phyloP scores from a whole-genome alignment of 2,329 filamentous ascomycete genomes.

The Elsinoe arachidis region DNA sequence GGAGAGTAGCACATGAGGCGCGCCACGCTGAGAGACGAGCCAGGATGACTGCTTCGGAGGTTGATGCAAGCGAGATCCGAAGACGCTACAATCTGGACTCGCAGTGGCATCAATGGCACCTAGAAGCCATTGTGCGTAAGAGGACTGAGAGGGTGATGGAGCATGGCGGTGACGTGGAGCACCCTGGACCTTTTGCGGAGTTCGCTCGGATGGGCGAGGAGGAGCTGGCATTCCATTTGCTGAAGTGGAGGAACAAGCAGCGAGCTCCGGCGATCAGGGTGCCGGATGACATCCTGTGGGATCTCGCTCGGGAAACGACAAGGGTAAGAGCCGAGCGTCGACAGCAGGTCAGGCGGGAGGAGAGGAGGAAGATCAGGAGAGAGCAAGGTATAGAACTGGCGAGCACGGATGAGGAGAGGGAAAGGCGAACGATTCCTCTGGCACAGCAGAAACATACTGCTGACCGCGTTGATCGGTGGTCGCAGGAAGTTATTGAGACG shows the following conservation, averaged over 20 bases:
- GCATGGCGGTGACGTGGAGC: not conserved
- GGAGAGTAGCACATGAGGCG: not conserved
- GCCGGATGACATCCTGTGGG: not conserved
- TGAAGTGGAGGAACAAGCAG: not conserved
- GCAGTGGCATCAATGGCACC: not conserved
- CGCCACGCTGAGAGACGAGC: not conserved
- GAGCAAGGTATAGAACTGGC: not conserved
- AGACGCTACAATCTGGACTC: not conserved
- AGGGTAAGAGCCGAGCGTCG: too few species aligned
- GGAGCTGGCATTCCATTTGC: not conserved
- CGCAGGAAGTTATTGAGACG: not conserved
- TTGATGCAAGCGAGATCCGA: not conserved
- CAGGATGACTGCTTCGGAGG: not conserved
- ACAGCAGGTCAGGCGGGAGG: not conserved
- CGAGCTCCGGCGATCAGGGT: not conserved
- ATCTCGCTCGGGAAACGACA: not conserved
- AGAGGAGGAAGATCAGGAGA: not conserved
- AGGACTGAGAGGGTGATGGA: not conserved
- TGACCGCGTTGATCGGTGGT: not conserved
- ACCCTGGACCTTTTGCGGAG: not conserved
- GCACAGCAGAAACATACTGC: too few species aligned
- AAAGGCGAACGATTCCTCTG: too few species aligned
- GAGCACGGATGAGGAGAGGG: not conserved
- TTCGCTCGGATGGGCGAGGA: not conserved
- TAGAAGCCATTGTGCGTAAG: not conserved